Evolutionary conservation across 2,329 filamentous ascomycete genomes (phyloP).

Genomic region (Davidsoniella virescens): DNA sequence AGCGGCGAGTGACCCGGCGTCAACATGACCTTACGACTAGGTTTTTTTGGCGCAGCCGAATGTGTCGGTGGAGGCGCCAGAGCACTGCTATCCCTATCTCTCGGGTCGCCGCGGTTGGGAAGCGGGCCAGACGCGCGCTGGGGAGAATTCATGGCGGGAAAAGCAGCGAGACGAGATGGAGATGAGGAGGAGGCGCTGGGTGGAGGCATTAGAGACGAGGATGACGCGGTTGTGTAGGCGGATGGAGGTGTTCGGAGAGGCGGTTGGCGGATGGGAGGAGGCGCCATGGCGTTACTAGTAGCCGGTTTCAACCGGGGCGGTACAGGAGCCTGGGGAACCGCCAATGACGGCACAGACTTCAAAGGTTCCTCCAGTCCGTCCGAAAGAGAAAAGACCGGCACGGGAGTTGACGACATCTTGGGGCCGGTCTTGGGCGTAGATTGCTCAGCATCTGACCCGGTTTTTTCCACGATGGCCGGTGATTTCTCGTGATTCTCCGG

Average conservation of each 20-base stretch:
- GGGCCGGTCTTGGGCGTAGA: constrained; percentile 35
- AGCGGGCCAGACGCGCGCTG: constrained; percentile 28
- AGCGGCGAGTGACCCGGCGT: constrained; percentile 86
- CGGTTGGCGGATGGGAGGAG: neutral
- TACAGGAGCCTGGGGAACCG: constrained; percentile 15
- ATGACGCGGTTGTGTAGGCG: neutral
- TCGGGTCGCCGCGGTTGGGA: constrained; percentile 21
- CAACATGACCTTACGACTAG: constrained; percentile 57
- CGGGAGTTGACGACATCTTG: constrained; percentile 16
- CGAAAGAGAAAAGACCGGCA: constrained; percentile 33
- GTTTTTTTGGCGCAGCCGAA: constrained; percentile 34
- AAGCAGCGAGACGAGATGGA: constrained; percentile 25
- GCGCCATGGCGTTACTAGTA: neutral
- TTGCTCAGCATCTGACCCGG: constrained; percentile 23
- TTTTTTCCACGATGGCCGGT: constrained; percentile 12
- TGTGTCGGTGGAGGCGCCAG: constrained; percentile 42
- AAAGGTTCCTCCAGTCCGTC: constrained; percentile 11
- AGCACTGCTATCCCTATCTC: constrained; percentile 18
- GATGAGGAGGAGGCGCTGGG: constrained; percentile 15
- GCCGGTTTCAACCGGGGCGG: constrained; percentile 8
- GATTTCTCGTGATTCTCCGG: neutral
- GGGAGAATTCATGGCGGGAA: constrained; percentile 35
- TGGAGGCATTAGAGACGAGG: constrained; percentile 20
- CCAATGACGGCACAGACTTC: neutral
- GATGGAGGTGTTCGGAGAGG: constrained; percentile 8